Evolutionary conservation across 2,329 filamentous ascomycete genomes (phyloP), one percentile per base, ranked within the genome.

Genomic region (Beauveria brongniartii): DNA sequence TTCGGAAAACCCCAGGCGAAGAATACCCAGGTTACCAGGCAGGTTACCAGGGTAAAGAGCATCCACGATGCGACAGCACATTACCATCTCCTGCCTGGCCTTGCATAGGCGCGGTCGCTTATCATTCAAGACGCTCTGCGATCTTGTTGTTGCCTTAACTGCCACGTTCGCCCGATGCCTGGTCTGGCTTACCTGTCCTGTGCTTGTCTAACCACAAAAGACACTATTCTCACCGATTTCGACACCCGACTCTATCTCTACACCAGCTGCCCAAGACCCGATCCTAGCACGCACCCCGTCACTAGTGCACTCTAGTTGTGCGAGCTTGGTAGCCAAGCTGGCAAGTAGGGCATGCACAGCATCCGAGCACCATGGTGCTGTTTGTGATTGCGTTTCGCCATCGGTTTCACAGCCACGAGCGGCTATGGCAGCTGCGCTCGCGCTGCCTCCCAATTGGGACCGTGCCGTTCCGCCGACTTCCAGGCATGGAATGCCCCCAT

Each of bases 381-480:
- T 56, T 41, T 43, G 34, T 53, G 47, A 59, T 28, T 16, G 55
- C 55, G 41, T 53, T 43, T 41, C 37, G 20, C 37, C 37, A 20
- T 40, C 28, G 47, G 59, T 61, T 54, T 61, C 59, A 61, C 34
- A 61, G 59, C 59, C 59, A 61, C 53, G 59, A 61, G 59, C 53
- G 7, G 20, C 43, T 37, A 46, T 43, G 2, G 52, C 44, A 51
- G n/a, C 52, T 24, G 41, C 26, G 53, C 40, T 46, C 59, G 34
- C 46, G 8, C 46, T 34, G 28, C n/a, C 47, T 43, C 59, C 53
- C 46, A 55, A 51, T 61, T 52, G 46, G 59, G 53, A 50, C 34
- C 18, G 18, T 24, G 22, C 56, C 37, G 16, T 57, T 52, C 48
- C 50, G 22, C 43, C 28, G 12, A 22, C 43, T 55, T 61, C 43